Conservation (phyloP, 2,329 filamentous ascomycete genomes). For the Phyllosticta citrichinensis region DNA sequence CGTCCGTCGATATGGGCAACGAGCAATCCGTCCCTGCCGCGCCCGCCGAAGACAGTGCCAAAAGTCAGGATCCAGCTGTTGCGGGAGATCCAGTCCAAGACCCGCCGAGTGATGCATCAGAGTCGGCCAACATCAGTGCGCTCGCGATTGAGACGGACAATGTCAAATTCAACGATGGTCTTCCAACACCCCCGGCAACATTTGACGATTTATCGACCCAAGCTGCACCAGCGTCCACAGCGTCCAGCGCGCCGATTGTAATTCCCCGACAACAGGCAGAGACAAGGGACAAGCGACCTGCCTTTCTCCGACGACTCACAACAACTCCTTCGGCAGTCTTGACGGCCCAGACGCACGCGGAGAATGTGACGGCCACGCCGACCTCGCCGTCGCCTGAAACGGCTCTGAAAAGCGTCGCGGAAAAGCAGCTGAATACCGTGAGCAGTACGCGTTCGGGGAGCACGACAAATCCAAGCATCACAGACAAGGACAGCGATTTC, state of each 20-base stretch:
- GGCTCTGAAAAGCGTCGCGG: not conserved
- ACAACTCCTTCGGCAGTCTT: not conserved
- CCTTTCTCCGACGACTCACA: conserved; percentile 6
- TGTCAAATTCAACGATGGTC: not conserved
- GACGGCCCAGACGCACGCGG: not conserved
- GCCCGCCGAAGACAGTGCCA: not conserved
- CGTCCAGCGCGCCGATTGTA: not conserved
- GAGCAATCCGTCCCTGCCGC: not conserved
- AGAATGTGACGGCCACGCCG: conserved; percentile 3
- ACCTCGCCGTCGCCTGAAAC: not conserved
- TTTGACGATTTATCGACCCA: not conserved
- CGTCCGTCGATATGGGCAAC: conserved; percentile 1
- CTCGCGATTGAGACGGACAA: not conserved
- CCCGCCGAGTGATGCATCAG: no score
- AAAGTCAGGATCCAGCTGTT: not conserved
- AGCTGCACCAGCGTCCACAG: not conserved
- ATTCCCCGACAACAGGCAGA: not conserved
- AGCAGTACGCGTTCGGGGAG: not conserved
- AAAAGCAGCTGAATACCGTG: not conserved
- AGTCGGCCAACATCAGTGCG: not conserved
- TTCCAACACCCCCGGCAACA: not conserved
- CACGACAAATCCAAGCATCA: not conserved
- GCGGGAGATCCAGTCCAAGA: no score
- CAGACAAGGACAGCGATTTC: not conserved
- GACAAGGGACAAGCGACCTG: not conserved